Evolutionary conservation across 164 flowering plant genomes (phyloP).

Genomic region (Berberis vulgaris): DNA sequence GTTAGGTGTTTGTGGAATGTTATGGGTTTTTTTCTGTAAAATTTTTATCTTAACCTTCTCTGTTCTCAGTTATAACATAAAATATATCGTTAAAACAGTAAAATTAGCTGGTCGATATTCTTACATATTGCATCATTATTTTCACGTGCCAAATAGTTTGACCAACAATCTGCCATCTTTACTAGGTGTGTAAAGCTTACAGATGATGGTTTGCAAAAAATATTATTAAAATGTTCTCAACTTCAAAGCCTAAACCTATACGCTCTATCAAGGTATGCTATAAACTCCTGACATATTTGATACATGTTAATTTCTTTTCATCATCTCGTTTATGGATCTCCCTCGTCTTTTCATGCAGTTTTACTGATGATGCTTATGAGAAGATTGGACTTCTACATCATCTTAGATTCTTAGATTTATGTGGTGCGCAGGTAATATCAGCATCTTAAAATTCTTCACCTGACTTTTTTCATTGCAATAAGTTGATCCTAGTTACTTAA

Average conservation of each 20-base stretch:
- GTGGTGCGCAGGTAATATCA: slow-evolving; percentile 83
- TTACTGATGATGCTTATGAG: slow-evolving; percentile 66
- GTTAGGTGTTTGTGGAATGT: too few species aligned
- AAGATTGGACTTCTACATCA: slow-evolving; percentile 42
- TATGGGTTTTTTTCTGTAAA: too few species aligned
- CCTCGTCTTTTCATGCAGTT: slow-evolving; percentile 35
- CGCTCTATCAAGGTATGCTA: slow-evolving; percentile 65
- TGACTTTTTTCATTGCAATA: neutral
- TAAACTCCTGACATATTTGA: neutral
- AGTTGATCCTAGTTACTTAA: slow-evolving; percentile 4
- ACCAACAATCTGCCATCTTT: neutral
- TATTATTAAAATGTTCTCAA: slow-evolving; percentile 44
- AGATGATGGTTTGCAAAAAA: slow-evolving; percentile 62
- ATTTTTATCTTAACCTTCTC: too few species aligned
- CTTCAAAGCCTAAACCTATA: slow-evolving; percentile 70
- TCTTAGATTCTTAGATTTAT: slow-evolving; percentile 69
- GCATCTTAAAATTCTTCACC: neutral
- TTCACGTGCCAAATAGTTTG: neutral
- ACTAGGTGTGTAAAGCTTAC: slow-evolving; percentile 77
- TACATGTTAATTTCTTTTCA: neutral
- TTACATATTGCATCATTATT: too few species aligned
- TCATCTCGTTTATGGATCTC: neutral
- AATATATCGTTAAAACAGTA: too few species aligned
- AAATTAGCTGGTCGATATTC: too few species aligned
- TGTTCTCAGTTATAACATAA: too few species aligned